Conservation (phyloP, 345 rosid genomes). For the Adansonia digitata region DNA sequence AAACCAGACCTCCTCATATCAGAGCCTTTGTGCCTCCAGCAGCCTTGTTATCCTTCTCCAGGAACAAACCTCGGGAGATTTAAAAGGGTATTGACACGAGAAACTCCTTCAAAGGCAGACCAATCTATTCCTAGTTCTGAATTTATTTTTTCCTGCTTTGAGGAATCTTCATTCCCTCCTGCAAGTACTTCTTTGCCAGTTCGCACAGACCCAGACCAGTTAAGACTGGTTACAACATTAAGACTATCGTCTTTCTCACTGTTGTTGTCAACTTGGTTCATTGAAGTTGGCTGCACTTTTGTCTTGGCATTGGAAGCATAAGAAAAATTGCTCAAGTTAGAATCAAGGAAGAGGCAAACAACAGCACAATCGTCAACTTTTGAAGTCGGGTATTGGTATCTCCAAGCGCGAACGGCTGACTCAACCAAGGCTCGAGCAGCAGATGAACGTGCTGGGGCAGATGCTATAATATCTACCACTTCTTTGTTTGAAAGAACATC, state of each 20-base stretch:
- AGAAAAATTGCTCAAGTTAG: slow-evolving; percentile 30
- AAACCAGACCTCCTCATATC: background rate
- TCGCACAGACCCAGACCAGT: slow-evolving; percentile 38
- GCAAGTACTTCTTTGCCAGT: slow-evolving; percentile 34
- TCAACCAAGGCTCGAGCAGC: slow-evolving; percentile 82
- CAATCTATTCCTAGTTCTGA: slow-evolving; percentile 53
- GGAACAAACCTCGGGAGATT: slow-evolving; percentile 78
- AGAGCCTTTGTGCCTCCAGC: too few species aligned
- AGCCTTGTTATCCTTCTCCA: slow-evolving; percentile 31
- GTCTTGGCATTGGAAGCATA: slow-evolving; percentile 41
- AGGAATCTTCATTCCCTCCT: slow-evolving; percentile 24
- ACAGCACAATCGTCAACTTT: slow-evolving; percentile 96
- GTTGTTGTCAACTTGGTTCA: slow-evolving; percentile 22
- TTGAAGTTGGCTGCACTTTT: slow-evolving; percentile 26
- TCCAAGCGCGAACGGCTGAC: slow-evolving; percentile 88
- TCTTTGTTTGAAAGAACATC: slow-evolving; percentile 91
- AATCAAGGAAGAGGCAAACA: slow-evolving; percentile 78
- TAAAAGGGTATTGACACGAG: slow-evolving; percentile 77
- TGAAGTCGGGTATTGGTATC: slow-evolving; percentile 81
- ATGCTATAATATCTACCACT: slow-evolving; percentile 72
- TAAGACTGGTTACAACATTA: slow-evolving; percentile 22
- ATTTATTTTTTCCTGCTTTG: slow-evolving; percentile 39
- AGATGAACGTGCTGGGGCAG: slow-evolving; percentile 58
- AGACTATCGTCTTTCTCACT: slow-evolving; percentile 28
- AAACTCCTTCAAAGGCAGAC: slow-evolving; percentile 95